Conservation (phyloP, 2,329 filamentous ascomycete genomes). For the Cytospora leucostoma region DNA sequence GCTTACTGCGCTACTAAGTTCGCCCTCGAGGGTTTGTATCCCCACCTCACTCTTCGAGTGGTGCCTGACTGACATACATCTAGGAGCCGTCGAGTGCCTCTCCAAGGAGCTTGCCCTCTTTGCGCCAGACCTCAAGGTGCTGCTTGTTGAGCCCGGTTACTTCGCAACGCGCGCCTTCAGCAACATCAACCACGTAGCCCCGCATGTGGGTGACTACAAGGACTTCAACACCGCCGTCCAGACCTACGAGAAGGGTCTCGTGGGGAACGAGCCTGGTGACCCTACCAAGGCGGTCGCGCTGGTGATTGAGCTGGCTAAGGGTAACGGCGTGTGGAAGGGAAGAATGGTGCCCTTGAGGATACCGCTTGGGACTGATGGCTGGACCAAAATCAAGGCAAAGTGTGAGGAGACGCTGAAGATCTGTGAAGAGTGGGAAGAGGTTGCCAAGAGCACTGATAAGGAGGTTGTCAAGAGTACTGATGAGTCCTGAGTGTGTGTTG, state of each 20-base stretch:
- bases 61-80: background rate
- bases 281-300: slow-evolving; percentile 50
- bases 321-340: slow-evolving; percentile 42
- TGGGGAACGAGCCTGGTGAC: slow-evolving; percentile 49
- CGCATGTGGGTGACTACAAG: slow-evolving; percentile 34
- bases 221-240: slow-evolving; percentile 34
- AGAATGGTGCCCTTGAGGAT: slow-evolving; percentile 48
- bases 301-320: slow-evolving; percentile 56
- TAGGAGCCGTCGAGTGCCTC: slow-evolving; percentile 37
- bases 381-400: slow-evolving; percentile 49
- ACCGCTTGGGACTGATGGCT: slow-evolving; percentile 56
- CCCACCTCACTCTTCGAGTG: background rate
- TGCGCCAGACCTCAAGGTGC: slow-evolving; percentile 38
- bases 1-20: slow-evolving; percentile 39
- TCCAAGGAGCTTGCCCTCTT: slow-evolving; percentile 37
- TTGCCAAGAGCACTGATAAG: slow-evolving; percentile 49
- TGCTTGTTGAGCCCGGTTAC: slow-evolving; percentile 45
- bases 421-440: slow-evolving; percentile 51
- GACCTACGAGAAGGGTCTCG: slow-evolving; percentile 27
- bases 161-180: slow-evolving; percentile 46
- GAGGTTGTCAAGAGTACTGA: slow-evolving; percentile 49
- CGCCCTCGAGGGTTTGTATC: slow-evolving; percentile 36
- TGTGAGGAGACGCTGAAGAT: slow-evolving; percentile 50
- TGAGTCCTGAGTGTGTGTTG: background rate
- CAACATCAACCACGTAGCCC: slow-evolving; percentile 36